Conservation (phyloP, 306 rosid species). For the Biancaea sappan region DNA sequence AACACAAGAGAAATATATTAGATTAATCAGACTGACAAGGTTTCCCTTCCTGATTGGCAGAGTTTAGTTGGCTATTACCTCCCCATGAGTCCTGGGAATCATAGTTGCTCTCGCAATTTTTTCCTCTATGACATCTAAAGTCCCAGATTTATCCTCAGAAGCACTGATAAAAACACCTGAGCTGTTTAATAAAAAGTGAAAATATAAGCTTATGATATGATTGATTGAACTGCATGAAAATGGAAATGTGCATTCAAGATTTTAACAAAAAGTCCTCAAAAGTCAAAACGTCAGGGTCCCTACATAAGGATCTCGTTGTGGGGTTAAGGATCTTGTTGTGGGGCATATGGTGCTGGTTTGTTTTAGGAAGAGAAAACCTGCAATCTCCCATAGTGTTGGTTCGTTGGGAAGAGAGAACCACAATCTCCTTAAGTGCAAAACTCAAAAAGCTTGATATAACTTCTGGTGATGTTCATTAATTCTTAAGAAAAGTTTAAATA, state of each 20-base stretch:
- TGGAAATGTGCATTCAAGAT: conserved; percentile 8
- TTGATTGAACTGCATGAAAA: conserved; percentile 15
- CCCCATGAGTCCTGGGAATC: conserved; percentile 82
- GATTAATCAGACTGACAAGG: conserved; percentile 6
- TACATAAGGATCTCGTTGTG: too few species aligned
- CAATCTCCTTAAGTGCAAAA: too few species aligned
- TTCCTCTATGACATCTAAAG: conserved; percentile 69
- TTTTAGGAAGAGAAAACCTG: too few species aligned
- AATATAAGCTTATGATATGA: conserved; percentile 24
- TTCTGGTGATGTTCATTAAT: too few species aligned
- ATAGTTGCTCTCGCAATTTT: conserved; percentile 84
- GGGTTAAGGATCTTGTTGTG: too few species aligned
- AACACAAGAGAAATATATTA: background rate
- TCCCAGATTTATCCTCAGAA: conserved; percentile 66
- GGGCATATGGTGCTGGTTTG: too few species aligned
- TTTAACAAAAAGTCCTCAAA: conserved; percentile 22
- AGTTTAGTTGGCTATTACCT: conserved; percentile 52
- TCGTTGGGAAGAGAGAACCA: too few species aligned
- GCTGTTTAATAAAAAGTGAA: conserved; percentile 51
- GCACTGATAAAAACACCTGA: conserved; percentile 77
- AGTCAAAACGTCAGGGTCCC: background rate
- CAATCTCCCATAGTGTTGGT: too few species aligned
- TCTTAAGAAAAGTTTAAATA: too few species aligned
- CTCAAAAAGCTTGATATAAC: too few species aligned
- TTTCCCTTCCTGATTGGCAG: background rate